phyloP scores from a whole-genome alignment of 225 moss, liverwort and hornwort species.

The Neckera pumila region DNA sequence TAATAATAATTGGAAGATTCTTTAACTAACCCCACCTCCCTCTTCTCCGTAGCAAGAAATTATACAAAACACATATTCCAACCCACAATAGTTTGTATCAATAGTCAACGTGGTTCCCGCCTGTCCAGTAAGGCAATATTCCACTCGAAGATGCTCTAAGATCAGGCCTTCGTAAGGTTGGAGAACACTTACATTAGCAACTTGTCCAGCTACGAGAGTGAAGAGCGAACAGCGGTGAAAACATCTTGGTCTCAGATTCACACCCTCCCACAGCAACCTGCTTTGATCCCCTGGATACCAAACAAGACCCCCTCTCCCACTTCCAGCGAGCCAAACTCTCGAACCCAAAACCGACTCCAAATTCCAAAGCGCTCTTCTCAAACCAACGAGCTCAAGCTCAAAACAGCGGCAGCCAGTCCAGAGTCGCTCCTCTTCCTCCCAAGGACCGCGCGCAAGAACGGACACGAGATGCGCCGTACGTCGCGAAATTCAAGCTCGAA shows the following conservation, averaged over 20 bases:
- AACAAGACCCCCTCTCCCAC: neutral
- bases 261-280: neutral
- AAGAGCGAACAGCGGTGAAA: neutral
- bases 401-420: neutral
- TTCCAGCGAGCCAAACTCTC: neutral
- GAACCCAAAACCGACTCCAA: neutral
- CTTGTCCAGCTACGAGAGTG: neutral
- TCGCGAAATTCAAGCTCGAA: neutral
- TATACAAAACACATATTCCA: neutral
- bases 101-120: neutral
- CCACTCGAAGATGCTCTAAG: neutral
- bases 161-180: too few relatives aligned
- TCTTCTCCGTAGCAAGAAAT: neutral
- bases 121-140: neutral
- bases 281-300: neutral
- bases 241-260: neutral
- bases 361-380: too few relatives aligned
- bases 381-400: neutral
- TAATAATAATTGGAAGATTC: neutral
- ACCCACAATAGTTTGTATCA: neutral
- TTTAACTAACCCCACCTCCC: neutral
- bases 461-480: neutral
- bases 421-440: neutral
- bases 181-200: neutral
- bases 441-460: neutral